These are phyloP conservation scores for Aspergillus sp. DNA, from an alignment of 2,329 filamentous ascomycete genomes.

Conservation along the genomic window DNA sequence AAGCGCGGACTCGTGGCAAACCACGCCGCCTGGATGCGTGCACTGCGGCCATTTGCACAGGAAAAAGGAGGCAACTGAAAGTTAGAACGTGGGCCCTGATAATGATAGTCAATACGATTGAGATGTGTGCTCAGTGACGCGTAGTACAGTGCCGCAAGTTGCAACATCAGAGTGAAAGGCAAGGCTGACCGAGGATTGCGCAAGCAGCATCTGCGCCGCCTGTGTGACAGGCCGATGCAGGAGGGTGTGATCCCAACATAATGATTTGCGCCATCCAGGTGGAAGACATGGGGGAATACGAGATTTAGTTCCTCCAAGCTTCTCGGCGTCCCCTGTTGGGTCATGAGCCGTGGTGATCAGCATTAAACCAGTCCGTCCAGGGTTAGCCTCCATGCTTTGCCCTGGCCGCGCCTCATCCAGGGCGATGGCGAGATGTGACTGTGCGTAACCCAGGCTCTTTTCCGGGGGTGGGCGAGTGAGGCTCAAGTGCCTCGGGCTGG, in stretches of 20 bases:
- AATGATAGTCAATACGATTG: background rate
- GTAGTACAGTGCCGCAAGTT: too few species aligned
- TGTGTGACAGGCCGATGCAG: too few species aligned
- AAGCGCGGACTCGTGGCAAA: background rate
- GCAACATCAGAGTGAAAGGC: too few species aligned
- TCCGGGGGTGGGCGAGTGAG: too few species aligned
- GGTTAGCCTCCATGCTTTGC: background rate
- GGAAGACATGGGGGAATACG: too few species aligned
- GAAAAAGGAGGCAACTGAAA: background rate
- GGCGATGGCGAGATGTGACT: too few species aligned
- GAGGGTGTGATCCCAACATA: too few species aligned
- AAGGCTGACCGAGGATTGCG: background rate
- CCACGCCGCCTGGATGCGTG: background rate
- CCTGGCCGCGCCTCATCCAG: background rate
- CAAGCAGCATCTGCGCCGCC: background rate
- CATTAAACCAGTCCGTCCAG: background rate
- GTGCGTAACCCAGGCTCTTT: too few species aligned
- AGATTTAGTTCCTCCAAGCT: background rate
- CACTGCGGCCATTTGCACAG: background rate
- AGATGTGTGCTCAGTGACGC: too few species aligned
- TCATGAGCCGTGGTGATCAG: background rate
- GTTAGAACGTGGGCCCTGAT: background rate
- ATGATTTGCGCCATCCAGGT: too few species aligned
- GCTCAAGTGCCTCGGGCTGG: too few species aligned
- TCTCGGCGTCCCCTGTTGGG: background rate